Percentiles rank a stretch among this genome's conserved stretches.
These are phyloP conservation scores for Boletus rubropictus DNA, from an alignment of 768 basidiomycete genomes.

Conservation along the genomic window DNA sequence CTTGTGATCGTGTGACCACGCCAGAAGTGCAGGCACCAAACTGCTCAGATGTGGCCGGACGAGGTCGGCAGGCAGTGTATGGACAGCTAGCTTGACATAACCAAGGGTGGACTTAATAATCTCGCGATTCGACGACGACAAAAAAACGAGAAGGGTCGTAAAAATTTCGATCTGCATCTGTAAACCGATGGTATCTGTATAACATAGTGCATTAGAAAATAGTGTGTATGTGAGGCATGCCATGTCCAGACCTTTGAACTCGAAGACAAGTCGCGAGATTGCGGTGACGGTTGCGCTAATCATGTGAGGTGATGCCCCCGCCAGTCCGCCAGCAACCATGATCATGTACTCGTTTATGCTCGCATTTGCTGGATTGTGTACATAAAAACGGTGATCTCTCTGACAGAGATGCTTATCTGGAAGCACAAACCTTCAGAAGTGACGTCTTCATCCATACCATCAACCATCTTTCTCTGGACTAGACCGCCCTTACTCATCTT, in stretches of 20 bases:
- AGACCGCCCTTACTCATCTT: slow-evolving; percentile 88
- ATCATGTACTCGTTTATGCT: slow-evolving; percentile 90
- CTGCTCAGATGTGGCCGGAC: slow-evolving; percentile 71
- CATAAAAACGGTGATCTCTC: slow-evolving; percentile 6
- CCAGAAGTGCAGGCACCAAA: slow-evolving; percentile 79
- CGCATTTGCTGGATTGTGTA: slow-evolving; percentile 47
- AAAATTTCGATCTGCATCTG: slow-evolving; percentile 81
- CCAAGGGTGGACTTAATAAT: slow-evolving; percentile 96
- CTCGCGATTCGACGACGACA: slow-evolving; percentile 92
- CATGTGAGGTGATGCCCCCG: slow-evolving; percentile 93
- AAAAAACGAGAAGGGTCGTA: slow-evolving; percentile 81
- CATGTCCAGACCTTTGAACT: slow-evolving; percentile 72
- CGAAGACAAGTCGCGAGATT: slow-evolving; percentile 88
- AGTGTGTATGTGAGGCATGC: background rate
- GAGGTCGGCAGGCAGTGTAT: slow-evolving; percentile 68
- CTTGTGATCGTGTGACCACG: slow-evolving; percentile 96
- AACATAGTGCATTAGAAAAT: slow-evolving; percentile 1
- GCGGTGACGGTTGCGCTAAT: slow-evolving; percentile 96
- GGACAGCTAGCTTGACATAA: slow-evolving; percentile 88
- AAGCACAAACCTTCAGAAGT: slow-evolving; percentile 36
- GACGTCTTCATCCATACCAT: slow-evolving; percentile 77
- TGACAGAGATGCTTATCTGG: background rate
- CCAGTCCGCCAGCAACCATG: slow-evolving; percentile 93
- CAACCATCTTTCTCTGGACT: slow-evolving; percentile 69
- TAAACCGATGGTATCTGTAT: slow-evolving; percentile 57